A percentile compares a stretch with the other conserved stretches of the same genome.
These are phyloP conservation scores for Colletotrichum aenigma DNA, from an alignment of 2,329 filamentous ascomycete genomes.

Conservation along the genomic window DNA sequence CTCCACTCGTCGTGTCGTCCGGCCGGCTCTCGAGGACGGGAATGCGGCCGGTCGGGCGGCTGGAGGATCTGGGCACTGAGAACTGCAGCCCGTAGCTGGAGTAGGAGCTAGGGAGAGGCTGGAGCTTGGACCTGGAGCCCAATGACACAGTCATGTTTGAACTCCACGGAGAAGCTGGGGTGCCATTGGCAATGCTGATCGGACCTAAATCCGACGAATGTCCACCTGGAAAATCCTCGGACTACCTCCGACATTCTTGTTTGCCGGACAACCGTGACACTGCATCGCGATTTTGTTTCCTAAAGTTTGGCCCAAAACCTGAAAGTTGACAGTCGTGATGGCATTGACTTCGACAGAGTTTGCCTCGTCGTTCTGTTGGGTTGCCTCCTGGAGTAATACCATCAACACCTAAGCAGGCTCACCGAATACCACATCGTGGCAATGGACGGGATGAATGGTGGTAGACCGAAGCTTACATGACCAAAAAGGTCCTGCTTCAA, in stretches of 20 bases:
- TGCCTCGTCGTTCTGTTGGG: background rate
- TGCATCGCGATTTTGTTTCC: background rate
- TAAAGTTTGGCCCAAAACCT: conserved; percentile 8
- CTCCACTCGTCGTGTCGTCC: background rate
- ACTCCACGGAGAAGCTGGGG: background rate
- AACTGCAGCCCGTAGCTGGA: background rate
- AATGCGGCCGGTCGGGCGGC: background rate
- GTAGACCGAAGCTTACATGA: background rate
- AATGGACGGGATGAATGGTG: background rate
- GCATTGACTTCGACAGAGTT: background rate
- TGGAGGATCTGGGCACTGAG: background rate
- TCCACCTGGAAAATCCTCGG: background rate
- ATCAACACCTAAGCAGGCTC: background rate
- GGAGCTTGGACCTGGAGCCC: background rate
- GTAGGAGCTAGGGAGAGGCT: background rate
- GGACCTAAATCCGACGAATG: background rate
- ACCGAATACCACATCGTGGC: background rate
- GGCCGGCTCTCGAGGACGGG: background rate
- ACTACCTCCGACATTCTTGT: background rate
- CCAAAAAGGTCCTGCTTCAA: background rate
- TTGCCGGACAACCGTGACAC: background rate
- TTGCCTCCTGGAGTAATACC: background rate
- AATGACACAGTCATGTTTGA: background rate
- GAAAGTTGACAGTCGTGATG: background rate
- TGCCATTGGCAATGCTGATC: background rate